Conservation (phyloP, 169 alveolate genomes). For the Prorocentrum cordatum region DNA sequence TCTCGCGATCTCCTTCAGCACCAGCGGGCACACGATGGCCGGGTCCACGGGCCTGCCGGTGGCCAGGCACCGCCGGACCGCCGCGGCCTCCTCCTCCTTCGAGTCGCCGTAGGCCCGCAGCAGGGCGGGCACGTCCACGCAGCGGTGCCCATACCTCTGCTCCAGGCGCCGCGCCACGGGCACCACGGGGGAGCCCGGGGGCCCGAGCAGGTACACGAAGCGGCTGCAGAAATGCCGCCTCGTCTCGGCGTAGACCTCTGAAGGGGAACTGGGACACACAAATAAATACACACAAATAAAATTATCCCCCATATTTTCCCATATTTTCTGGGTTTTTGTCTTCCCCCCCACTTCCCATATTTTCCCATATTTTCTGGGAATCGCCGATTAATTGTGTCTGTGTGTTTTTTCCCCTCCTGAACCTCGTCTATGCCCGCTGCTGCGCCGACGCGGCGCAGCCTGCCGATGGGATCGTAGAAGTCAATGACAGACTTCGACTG, state of each 20-base stretch:
- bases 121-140: constrained; percentile 13
- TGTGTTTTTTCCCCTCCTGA: neutral
- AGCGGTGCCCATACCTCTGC: constrained; percentile 52
- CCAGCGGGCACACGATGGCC: constrained; percentile 30
- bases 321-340: constrained; percentile 5
- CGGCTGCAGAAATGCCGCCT: constrained; percentile 56
- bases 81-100: neutral
- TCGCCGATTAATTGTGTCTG: neutral
- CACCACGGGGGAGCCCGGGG: constrained; percentile 51
- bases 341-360: neutral
- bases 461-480: constrained; percentile 41
- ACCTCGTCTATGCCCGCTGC: too few species aligned
- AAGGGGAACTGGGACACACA: neutral
- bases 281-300: neutral
- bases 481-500: constrained; percentile 1
- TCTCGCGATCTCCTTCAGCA: constrained; percentile 16
- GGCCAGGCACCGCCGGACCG: neutral
- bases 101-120: neutral
- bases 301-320: neutral
- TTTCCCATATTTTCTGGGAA: neutral
- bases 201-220: constrained; percentile 22
- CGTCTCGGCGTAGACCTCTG: constrained; percentile 14
- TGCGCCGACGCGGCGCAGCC: neutral
- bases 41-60: constrained; percentile 13
- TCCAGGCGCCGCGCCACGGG: constrained; percentile 14